Evolutionary conservation across 306 rosid genomes (phyloP).

Genomic region (apple (Malus domestica)): DNA sequence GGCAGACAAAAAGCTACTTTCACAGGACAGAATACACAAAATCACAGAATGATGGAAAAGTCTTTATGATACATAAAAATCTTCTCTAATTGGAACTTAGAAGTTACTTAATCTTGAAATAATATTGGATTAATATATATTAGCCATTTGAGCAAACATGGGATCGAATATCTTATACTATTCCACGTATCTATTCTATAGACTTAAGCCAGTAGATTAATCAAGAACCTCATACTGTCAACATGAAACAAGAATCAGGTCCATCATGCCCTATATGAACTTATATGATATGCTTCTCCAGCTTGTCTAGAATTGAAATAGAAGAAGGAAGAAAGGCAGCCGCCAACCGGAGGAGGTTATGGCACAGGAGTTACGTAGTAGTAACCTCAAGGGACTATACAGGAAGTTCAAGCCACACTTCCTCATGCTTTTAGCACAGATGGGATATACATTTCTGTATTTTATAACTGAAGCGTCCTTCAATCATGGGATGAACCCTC

Average conservation of each 20-base stretch:
- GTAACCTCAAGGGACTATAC: slow-evolving; percentile 5
- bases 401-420: slow-evolving; percentile 64
- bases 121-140: not conserved
- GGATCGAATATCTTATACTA: not conserved
- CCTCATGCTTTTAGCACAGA: slow-evolving; percentile 44
- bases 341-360: slow-evolving; percentile 11
- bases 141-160: not conserved
- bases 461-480: slow-evolving; percentile 70
- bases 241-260: slow-evolving; percentile 35
- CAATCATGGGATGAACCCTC: slow-evolving; percentile 90
- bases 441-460: slow-evolving; percentile 51
- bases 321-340: not conserved
- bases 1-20: not conserved
- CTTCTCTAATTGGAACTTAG: not conserved
- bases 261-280: slow-evolving; percentile 18
- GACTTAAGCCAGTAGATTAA: not conserved
- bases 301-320: slow-evolving; percentile 11
- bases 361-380: slow-evolving; percentile 6
- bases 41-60: not conserved
- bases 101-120: not conserved
- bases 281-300: slow-evolving; percentile 18
- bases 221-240: slow-evolving; percentile 10
- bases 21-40: not conserved
- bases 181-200: not conserved
- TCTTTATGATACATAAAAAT: not conserved